Base-by-base conservation (phyloP, 306 rosid species). In the Medicago arabica region DNA sequence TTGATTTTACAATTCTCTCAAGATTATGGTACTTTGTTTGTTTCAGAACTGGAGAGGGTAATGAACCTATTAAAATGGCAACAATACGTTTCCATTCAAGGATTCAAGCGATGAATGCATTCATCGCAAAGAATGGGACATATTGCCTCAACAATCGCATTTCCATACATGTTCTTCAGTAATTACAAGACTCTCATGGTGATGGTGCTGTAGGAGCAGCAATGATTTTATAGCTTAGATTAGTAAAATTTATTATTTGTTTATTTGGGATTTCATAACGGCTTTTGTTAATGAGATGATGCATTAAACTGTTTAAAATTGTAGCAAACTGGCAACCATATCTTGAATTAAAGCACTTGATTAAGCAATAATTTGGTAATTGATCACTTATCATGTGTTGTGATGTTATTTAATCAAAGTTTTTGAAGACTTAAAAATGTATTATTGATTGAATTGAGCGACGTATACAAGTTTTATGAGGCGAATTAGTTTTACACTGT, bases 31-130 rank as follows among this genome's bases (percentile, higher is more conserved):
- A 50, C 50, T 67, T n/a, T 17, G 53, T 58, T 59, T 75, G 25
- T 75, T 85, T 80, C 89, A 96, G 99, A 84, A 3, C 43, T 8
- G 60, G 61, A 38, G 64, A 16, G 43, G 77, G 75, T 12, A 0
- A 3, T 2, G 91, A 79, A 0, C 78, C 90, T 38, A 5, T 41
- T 34, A 92, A 61, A 78, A 21, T 84, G 87, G 98, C 87, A 0
- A 84, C 85, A 0, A 86, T 90, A 25, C 84, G 80, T 21, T 89
- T 83, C 78, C 84, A 41, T 4, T 84, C 92, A 6, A 84, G 82
- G 79, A 82, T 66, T 11, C 85, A 90, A 78, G 99, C 99, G 39
- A 85, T 83, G 90, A 85, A 83, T 69, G 90, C 89, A 36, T 86
- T 81, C 72, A 85, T 96, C 18, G 6, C 74, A 16, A 92, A 88